Evolutionary conservation across 768 basidiomycete genomes (phyloP), one percentile per base, ranked within the genome.

Genomic region (Tylopilus sp.): DNA sequence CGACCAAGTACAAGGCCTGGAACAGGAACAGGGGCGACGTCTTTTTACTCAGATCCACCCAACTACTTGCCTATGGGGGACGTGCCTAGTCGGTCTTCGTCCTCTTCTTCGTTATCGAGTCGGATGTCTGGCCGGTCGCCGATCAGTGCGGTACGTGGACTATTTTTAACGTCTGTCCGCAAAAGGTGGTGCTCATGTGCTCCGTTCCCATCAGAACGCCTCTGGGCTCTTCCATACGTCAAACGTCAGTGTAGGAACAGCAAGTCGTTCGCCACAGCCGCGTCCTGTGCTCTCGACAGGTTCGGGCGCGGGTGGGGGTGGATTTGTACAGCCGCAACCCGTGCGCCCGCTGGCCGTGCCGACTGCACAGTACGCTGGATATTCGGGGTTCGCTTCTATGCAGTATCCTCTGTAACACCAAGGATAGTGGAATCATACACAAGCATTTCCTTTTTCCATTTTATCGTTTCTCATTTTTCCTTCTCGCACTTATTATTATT

Each of bases 41-140:
- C 63, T 8, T 59, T 62, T 29, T 70, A 63, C n/a, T 45, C 55
- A 13, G 64, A 71, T 50, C 56, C 54, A 12, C 61, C 62, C 29
- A 56, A 17, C 28, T 71, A 56, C 25, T 14, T 70, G 45, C 46
- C 60, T 13, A 24, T 58, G 11, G 52, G 62, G 22, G 68, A 71
- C 6, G 50, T 48, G 1, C 65, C 65, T 21, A 70, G 68, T 40
- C 65, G 68, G 26, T 70, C 70, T 6, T 70, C 68, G 13, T 70
- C 68, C 1, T 66, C 63, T 6, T 70, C 68, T 4, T 70, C 68
- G 14, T 50, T 67, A 38, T 71, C 68, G 7, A 70, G 70, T 45
- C 70, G 70, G 40, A 53, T 62, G 59, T 67, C 68, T 16, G 64
- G 66, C 33, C 53, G 64, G 49, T 70, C 68, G 22, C 68, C 68